Conservation (phyloP, 305 asterid species). For the Fraxinus albicans region DNA sequence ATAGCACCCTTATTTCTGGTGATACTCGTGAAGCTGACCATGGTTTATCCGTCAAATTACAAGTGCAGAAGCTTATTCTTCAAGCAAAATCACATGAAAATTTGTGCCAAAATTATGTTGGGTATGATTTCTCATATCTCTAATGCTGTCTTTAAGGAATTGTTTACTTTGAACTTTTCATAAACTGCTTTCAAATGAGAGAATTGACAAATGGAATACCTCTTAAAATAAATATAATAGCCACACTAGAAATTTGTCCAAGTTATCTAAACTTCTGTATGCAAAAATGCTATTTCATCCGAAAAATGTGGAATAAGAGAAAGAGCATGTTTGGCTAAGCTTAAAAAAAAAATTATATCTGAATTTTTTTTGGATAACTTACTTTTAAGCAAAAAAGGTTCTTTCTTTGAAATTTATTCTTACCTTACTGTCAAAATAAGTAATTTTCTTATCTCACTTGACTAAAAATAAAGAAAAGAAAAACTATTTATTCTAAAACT, state of each 20-base stretch:
- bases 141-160: background rate
- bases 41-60: conserved; percentile 90
- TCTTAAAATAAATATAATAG: background rate
- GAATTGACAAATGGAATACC: background rate
- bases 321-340: background rate
- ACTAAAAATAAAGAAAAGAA: background rate
- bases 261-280: background rate
- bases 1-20: conserved; percentile 56
- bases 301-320: background rate
- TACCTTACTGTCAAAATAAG: background rate
- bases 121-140: conserved; percentile 47
- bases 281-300: background rate
- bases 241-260: background rate
- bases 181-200: background rate
- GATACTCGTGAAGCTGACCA: conserved; percentile 89
- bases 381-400: background rate
- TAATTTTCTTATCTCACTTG: background rate
- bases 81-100: conserved; percentile 92
- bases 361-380: background rate
- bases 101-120: conserved; percentile 95
- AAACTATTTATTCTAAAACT: background rate
- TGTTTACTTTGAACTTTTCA: background rate
- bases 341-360: background rate
- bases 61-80: conserved; percentile 91
- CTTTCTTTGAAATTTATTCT: background rate